Evolutionary conservation across 2,329 filamentous ascomycete genomes (phyloP), one percentile per base, ranked within the genome.

Genomic region (Cladobotryum mycophilum): DNA sequence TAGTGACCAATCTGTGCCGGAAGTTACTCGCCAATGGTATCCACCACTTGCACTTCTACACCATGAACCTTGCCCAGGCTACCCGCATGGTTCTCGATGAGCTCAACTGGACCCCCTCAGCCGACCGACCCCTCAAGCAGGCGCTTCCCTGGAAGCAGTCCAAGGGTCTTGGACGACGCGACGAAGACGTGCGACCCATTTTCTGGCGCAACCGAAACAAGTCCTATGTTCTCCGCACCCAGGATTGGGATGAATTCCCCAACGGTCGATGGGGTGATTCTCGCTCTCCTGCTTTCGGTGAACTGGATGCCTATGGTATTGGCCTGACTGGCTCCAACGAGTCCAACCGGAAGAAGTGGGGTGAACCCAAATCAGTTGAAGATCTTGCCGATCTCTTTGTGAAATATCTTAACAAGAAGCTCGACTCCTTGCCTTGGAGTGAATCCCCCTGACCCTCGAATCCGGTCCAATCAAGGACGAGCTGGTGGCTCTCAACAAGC

Each of bases 251-350:
- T 62, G 93, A 99, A 68, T 99, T 96, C 62, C 93, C 93, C 50
- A 99, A 99, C 75, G 93, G 93, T 43, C 87, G 93, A 69, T 99
- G 93, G 93, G 95, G 93, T 70, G 93, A 99, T 69, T 92, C 91
- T 47, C 82, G 93, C 57, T 97, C 92, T 52, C 93, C 93, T 54
- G 93, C 93, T 46, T 99, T 96, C 64, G 93, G 93, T 62, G 90
- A 96, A 69, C 76, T 97, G 47, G 92, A 97, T 69, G 85, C 89
- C 8, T 97, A 99, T 64, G 92, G 91, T 41, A 89, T 97, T 61
- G 90, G 91, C 41, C 72, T 99, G 60, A 95, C 92, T 59, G 93
- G 93, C 30, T 95, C 89, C 47, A 99, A 96, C 65, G 91, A 96
- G 70, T 86, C 92, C 61, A 97, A 97, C 70, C 87, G 91, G 61